Evolutionary conservation across 1,139 yeast genomes (phyloP), one percentile per base, ranked within the genome.

Genomic region (Geotrichum aggregatum): DNA sequence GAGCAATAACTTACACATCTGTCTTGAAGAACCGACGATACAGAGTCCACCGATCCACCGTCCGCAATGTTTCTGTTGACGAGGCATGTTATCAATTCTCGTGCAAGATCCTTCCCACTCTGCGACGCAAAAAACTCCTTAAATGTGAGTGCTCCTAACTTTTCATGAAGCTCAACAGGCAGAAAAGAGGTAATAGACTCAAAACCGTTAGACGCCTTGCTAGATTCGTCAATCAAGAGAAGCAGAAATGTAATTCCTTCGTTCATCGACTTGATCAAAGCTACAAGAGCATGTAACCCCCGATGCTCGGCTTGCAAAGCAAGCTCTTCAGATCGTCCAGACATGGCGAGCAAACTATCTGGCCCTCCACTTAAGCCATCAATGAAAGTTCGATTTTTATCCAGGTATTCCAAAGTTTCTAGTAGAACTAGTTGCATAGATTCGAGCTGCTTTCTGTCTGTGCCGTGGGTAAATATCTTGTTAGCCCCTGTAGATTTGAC

Each of bases 1-100:
- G 97, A 88, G 64, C 98, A 94, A 69, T 89, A 94, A 1, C 96
- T 84, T 1, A 96, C 96, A 73, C 98, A 94, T 59, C 95, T 83
- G 51, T 87, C 94, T 68, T 92, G 96, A 50, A 94, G 74, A 1
- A 94, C 83, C 31, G 84, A 81, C 0, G 98, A 95, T 53, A 92
- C 88, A 50, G 84, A 76, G 65, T 92, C 98, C 49, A 94, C 92
- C 0, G 95, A 85, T 1, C 89, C 94, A n/a, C 98, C 98, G 61
- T 87, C 82, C 44, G 87, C 76, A 56, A 94, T 89, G 59, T 85
- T 87, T 64, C 87, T 84, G 68, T 91, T 91, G 54, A 94, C 89
- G 39, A 94, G 82, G 1, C 96, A 85, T 0, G 96, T 85, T 47
- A 92, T 78, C 43, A 94, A 79, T 63, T 91, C 98, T 65, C 88